Conservation (phyloP, 768 basidiomycete genomes). For the Tylopilus intermedius region DNA sequence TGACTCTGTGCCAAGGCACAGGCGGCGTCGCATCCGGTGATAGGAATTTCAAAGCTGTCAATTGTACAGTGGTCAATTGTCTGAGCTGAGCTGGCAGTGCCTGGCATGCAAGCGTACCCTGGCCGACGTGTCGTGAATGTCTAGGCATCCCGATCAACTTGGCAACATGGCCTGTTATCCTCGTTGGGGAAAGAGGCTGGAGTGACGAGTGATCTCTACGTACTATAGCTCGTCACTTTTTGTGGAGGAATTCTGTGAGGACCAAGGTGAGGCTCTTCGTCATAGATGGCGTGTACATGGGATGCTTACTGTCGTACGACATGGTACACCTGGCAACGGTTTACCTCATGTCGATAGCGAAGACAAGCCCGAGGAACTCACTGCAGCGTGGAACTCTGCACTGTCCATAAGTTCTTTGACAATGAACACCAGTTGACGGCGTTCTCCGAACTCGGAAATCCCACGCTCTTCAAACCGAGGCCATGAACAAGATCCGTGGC, state of each 20-base stretch:
- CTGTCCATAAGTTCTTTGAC: slow-evolving; percentile 40
- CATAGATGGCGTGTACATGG: neutral
- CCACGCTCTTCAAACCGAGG: no score
- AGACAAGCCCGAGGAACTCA: slow-evolving; percentile 23
- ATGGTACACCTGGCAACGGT: slow-evolving; percentile 56
- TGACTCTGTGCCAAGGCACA: slow-evolving; percentile 79
- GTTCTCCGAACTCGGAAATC: no score
- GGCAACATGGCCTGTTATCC: slow-evolving; percentile 63
- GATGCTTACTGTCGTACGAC: slow-evolving; percentile 47
- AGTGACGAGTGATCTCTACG: neutral
- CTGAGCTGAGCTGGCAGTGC: no score
- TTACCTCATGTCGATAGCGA: neutral
- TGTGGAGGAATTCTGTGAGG: slow-evolving; percentile 49
- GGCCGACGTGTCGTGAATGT: slow-evolving; percentile 77
- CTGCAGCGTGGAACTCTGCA: slow-evolving; percentile 60
- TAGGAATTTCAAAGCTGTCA: slow-evolving; percentile 71
- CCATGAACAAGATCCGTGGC: no score
- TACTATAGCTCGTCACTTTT: slow-evolving; percentile 76
- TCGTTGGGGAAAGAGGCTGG: neutral
- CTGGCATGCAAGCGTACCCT: slow-evolving; percentile 44
- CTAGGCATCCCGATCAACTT: slow-evolving; percentile 76
- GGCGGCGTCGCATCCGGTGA: slow-evolving; percentile 54
- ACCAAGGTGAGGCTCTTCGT: slow-evolving; percentile 1
- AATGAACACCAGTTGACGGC: no score
- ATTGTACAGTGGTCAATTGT: neutral